Percentiles rank a stretch among this genome's conserved stretches.
These are phyloP conservation scores for Xerocomus amazonicus DNA, from an alignment of 1,284 basidiomycete species.

Conservation along the genomic window DNA sequence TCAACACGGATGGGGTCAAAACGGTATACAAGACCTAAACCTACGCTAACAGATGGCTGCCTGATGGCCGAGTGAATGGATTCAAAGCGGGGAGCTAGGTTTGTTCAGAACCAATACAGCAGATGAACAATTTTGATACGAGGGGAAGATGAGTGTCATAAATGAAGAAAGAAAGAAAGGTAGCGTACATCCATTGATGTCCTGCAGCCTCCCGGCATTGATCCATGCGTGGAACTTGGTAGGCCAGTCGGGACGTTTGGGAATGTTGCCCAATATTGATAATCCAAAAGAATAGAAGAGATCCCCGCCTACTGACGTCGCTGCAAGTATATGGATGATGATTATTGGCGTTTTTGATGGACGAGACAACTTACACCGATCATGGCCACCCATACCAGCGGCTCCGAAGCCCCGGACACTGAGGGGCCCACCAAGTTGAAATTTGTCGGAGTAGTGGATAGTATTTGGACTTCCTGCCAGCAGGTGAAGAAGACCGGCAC, in stretches of 20 bases:
- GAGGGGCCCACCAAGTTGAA: constrained; percentile 93
- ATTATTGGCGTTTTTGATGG: not conserved
- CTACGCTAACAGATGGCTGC: constrained; percentile 72
- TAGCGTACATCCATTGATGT: constrained; percentile 48
- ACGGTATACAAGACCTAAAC: constrained; percentile 88
- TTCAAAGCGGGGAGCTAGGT: constrained; percentile 7
- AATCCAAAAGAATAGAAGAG: constrained; percentile 82
- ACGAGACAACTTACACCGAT: constrained; percentile 56
- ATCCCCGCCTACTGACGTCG: constrained; percentile 86
- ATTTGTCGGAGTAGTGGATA: constrained; percentile 74
- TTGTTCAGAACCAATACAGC: not conserved
- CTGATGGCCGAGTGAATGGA: constrained; percentile 21
- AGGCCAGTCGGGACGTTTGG: constrained; percentile 81
- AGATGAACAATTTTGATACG: too few species aligned
- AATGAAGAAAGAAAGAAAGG: not conserved
- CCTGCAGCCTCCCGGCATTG: constrained; percentile 83
- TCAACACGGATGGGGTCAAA: constrained; percentile 86
- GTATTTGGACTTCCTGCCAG: constrained; percentile 40
- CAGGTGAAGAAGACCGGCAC: constrained; percentile 60
- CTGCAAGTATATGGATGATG: constrained; percentile 30
- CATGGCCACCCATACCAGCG: constrained; percentile 82
- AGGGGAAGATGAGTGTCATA: not conserved
- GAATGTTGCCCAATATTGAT: constrained; percentile 79
- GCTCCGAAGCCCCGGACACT: constrained; percentile 83
- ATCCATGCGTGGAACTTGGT: constrained; percentile 83